Evolutionary conservation across 140 eudicot genomes (phyloP), one percentile per base, ranked within the genome.

Genomic region (Senecio squalidus): DNA sequence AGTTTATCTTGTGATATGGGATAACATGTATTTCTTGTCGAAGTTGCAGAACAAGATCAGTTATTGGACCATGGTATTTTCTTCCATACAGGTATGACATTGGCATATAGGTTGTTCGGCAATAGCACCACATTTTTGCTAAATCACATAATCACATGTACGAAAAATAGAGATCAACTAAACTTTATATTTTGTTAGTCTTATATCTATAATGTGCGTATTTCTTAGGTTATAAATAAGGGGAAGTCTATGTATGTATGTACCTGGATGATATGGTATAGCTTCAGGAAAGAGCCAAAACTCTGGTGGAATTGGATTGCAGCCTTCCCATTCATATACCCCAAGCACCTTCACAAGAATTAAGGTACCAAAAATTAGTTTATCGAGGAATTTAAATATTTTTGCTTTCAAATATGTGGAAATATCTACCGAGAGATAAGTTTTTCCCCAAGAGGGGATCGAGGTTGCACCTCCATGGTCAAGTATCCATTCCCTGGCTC

Each of bases 281-380:
- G 72, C 28, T 52, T 63, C 41, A n/a, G 92, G 92, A 52, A 83
- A 71, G 11, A 79, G 75, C 92, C 92, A 83, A 59, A 83, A 79
- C 48, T 83, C 92, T 29, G 86, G 92, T 33, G 92, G 93, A 44
- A 80, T 53, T 22, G 92, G 92, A 72, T 83, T 83, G 57, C 87
- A 80, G 13, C 92, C 92, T 8, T 76, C 84, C 87, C 87, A 83
- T 58, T 83, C 92, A 27, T 76, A 80, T 4, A 83, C 92, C 29
- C 92, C 92, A 63, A 83, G 87, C 57, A 83, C 92, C 92, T 83
- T 16, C 55, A 22, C 25, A 68, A 5, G 25, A n/a, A n/a, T n/a
- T n/a, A 24, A 64, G 29, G 23, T 34, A 55, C 6, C 2, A 5
- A 43, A 15, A 44, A 0, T 25, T 23, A 13, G 54, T 44, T 28